A percentile compares a stretch with the other conserved stretches of the same genome.
Conservation (phyloP, 352 stramenopile genomes). For the Globisporangium yorkense region DNA sequence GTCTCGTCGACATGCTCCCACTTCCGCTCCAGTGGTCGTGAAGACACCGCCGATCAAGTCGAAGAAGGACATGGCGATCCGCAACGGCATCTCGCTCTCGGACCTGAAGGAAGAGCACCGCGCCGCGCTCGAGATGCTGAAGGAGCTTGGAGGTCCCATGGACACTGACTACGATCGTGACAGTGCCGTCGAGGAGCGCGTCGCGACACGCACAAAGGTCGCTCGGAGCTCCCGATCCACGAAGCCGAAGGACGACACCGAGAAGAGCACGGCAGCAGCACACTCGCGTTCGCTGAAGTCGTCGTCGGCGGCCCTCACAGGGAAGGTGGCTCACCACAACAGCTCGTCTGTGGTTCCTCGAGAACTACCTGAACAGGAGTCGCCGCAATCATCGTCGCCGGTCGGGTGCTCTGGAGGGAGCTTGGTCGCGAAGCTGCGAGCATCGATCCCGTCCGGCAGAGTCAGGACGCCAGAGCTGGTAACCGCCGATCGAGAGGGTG, state of each 20-base stretch:
- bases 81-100: conserved; percentile 53
- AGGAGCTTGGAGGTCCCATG: conserved; percentile 60
- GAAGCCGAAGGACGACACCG: not conserved
- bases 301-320: not conserved
- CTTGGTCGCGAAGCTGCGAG: conserved; percentile 48
- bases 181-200: conserved; percentile 10
- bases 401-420: conserved; percentile 15
- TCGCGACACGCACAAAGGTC: not conserved
- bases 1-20: not conserved
- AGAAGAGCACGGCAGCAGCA: not conserved
- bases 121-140: conserved; percentile 60
- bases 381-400: conserved; percentile 2
- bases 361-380: not conserved
- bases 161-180: conserved; percentile 30
- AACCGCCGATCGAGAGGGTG: not conserved
- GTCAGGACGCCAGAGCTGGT: conserved; percentile 6
- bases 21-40: conserved; percentile 5
- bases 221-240: not conserved
- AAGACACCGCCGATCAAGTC: conserved; percentile 12
- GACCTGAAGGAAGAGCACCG: conserved; percentile 74
- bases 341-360: not conserved
- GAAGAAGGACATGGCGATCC: conserved; percentile 32
- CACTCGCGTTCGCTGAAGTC: not conserved
- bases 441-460: conserved; percentile 37
- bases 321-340: not conserved